A percentile compares a stretch with the other conserved stretches of the same genome.
Conservation (phyloP, 768 basidiomycete genomes). For the Mycena filopes region DNA sequence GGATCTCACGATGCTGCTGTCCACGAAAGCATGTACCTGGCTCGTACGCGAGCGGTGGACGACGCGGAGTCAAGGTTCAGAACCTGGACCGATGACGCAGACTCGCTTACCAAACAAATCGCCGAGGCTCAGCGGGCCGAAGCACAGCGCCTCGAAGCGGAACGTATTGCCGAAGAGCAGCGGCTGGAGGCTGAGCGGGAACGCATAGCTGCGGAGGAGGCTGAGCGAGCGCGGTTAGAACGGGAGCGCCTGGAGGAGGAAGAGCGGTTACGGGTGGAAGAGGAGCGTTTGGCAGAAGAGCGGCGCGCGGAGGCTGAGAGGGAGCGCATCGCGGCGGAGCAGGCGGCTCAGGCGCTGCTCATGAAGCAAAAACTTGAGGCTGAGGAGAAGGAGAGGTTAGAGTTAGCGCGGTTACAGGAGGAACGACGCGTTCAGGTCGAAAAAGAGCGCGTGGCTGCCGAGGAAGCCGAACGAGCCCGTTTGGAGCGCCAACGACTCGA, state of each 20-base stretch:
- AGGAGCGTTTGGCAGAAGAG: slow-evolving; percentile 34
- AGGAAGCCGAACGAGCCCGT: slow-evolving; percentile 33
- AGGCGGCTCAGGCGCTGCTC: slow-evolving; percentile 23
- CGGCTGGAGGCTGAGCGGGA: slow-evolving; percentile 48
- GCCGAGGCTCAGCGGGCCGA: slow-evolving; percentile 56
- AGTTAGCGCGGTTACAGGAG: slow-evolving; percentile 34
- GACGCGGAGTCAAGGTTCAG: slow-evolving; percentile 60
- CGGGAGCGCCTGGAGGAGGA: slow-evolving; percentile 47
- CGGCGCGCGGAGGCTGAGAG: slow-evolving; percentile 32
- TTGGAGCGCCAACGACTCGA: slow-evolving; percentile 30
- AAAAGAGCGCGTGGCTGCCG: slow-evolving; percentile 29
- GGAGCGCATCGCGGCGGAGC: slow-evolving; percentile 31
- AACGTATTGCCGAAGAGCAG: slow-evolving; percentile 47
- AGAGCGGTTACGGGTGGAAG: slow-evolving; percentile 33
- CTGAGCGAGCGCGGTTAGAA: slow-evolving; percentile 45
- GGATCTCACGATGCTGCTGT: slow-evolving; percentile 53
- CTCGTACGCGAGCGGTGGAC: slow-evolving; percentile 61
- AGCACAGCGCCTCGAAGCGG: slow-evolving; percentile 50
- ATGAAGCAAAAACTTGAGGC: slow-evolving; percentile 25
- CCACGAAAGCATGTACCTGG: slow-evolving; percentile 58
- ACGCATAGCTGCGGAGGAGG: slow-evolving; percentile 46
- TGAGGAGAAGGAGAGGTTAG: slow-evolving; percentile 26
- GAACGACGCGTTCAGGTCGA: slow-evolving; percentile 39
- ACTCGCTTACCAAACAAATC: slow-evolving; percentile 52
- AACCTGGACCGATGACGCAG: slow-evolving; percentile 59